These are phyloP conservation scores for Lactarius psammicola DNA, from an alignment of 768 basidiomycete genomes.

Conservation along the genomic window DNA sequence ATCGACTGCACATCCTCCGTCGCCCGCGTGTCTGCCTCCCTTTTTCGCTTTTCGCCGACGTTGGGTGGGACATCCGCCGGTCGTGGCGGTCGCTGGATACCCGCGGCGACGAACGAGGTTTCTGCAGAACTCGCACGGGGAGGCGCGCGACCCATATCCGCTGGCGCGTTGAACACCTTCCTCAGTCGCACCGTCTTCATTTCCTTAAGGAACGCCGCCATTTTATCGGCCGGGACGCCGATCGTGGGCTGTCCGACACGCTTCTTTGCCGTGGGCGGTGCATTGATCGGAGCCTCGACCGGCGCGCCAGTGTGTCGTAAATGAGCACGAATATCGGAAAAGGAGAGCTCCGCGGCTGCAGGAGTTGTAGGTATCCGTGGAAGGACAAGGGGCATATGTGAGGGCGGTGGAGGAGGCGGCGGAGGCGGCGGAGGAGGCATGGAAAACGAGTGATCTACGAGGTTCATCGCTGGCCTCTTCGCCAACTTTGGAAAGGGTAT, in stretches of 20 bases:
- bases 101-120: constrained; percentile 8
- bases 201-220: constrained; percentile 78
- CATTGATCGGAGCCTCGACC: constrained; percentile 67
- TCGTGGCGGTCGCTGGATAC: constrained; percentile 23
- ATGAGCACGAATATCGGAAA: constrained; percentile 61
- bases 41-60: constrained; percentile 26
- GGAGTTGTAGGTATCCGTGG: constrained; percentile 30
- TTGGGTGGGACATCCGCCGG: background rate
- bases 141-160: constrained; percentile 27
- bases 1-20: constrained; percentile 6
- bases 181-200: constrained; percentile 72
- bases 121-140: constrained; percentile 16
- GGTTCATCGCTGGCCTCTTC: constrained; percentile 8
- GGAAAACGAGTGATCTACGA: constrained; percentile 3
- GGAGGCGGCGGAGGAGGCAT: constrained; percentile 30
- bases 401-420: constrained; percentile 24
- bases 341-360: constrained; percentile 40
- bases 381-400: constrained; percentile 24
- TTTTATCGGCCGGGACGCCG: constrained; percentile 75
- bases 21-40: constrained; percentile 9
- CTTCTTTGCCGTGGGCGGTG: constrained; percentile 35
- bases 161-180: constrained; percentile 46
- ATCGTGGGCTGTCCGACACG: constrained; percentile 63
- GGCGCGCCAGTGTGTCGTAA: constrained; percentile 58
- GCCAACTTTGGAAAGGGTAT: constrained; percentile 7